Base-by-base conservation (phyloP, 768 basidiomycete species). In the Lactarius vividus region DNA sequence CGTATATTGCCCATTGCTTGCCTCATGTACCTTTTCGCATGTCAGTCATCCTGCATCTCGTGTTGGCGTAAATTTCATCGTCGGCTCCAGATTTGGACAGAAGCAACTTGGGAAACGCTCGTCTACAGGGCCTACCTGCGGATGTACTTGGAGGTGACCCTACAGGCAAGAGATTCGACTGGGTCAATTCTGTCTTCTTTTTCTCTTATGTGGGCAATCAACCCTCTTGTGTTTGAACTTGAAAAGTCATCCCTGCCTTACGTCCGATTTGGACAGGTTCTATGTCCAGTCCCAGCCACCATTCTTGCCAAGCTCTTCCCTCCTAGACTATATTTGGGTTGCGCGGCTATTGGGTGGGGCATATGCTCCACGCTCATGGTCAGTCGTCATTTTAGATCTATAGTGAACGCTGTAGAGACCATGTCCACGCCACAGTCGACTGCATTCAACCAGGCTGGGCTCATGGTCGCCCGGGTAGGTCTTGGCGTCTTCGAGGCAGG, bases 401-500 rank as follows among this genome's bases (percentile, higher is more conserved):
- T 40, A 31, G 26, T 16, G n/a, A 26, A 31, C 13, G 37, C 20
- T 18, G 18, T 33, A 49, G 56, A 39, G 31, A 46, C 39, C 58
- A 65, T 28, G 62, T 60, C 28, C 11, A 16, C 20, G 4, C 11
- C n/a, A 37, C 70, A 91, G 89, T 75, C 91, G 3, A 79, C 86
- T 1, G 79, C 83, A 0, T 88, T 84, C 73, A 81, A 84, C 72
- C 85, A 88, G 57, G 78, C 78, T 11, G 85, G 86, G 26, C 75
- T 91, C 42, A 73, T 91, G 29, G 77, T 81, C 9, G 78, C 82
- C 13, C 81, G 91, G 57, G 67, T 92, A 33, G 81, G 82, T 44
- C 78, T 92, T n/a, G 91, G 91, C 10, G 72, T 89, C 39, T 92
- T 92, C 71, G 91, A 92, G 75, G 85, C 90, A 4, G 86, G 85